Evolutionary conservation across 148 eudicot genomes (phyloP).

Genomic region (Cornus florida): DNA sequence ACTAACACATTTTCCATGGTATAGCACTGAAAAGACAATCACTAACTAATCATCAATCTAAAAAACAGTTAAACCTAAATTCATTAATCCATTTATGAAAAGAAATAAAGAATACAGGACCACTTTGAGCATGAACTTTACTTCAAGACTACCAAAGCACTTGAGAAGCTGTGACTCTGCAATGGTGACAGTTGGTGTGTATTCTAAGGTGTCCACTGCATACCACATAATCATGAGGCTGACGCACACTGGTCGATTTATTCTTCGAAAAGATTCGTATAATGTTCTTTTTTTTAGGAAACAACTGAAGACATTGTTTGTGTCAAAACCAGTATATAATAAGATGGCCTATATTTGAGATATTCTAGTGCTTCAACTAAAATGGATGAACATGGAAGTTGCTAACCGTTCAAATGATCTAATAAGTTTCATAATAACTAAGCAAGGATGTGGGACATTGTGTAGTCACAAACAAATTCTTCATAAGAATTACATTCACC

Average conservation of each 20-base stretch:
- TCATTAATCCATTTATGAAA: no score
- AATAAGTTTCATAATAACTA: not conserved
- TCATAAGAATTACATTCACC: not conserved
- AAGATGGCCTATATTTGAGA: not conserved
- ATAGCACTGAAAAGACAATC: no score
- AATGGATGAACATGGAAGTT: not conserved
- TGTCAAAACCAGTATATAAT: not conserved
- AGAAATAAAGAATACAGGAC: no score
- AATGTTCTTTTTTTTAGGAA: not conserved
- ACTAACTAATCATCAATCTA: no score
- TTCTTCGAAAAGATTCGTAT: not conserved
- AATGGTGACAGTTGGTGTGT: not conserved
- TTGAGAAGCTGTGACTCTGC: no score
- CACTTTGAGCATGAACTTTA: no score
- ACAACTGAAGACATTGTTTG: no score
- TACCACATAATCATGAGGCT: not conserved
- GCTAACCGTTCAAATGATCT: not conserved
- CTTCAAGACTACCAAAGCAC: no score
- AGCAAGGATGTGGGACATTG: no score
- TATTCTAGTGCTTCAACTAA: not conserved
- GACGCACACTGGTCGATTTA: not conserved
- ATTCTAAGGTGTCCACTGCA: not conserved
- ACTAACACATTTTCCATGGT: no score
- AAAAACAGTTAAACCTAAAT: no score
- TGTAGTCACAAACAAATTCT: not conserved